Base-by-base conservation (phyloP, 306 rosid genomes). In the Pachyrhizus erosus region DNA sequence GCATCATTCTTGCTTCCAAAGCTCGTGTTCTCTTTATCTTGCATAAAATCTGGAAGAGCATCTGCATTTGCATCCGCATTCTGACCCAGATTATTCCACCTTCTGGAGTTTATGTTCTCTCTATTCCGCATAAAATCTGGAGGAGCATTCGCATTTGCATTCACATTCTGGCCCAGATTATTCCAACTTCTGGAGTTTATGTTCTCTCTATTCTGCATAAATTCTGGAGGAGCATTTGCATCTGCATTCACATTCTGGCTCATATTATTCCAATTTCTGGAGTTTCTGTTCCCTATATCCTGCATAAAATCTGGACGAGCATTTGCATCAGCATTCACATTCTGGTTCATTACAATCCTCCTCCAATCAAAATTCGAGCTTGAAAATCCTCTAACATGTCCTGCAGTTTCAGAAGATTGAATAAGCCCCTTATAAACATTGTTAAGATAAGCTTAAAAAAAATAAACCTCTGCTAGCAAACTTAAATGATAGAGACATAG, bases 301-400 rank as follows among this genome's bases (percentile, higher is more conserved):
- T 3, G 85, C 82, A 75, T 67, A 24, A 45, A 83, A 60, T 84
- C 33, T 26, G 46, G 79, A 43, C 73, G 86, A 69, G 79, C 46
- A 55, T 78, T 31, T 24, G 79, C 31, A 48, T 78, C 29, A 37
- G 3, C 40, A 75, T 23, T 58, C 42, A 40, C 57, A 54, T 33
- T 54, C 31, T 13, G 70, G 70, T 14, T 24, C 12, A 17, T 26
- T 9, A 42, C 66, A 81, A 24, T 57, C 69, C 69, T 48, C 17
- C 20, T 48, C 64, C 24, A 26, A 34, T 79, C 58, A 73, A 73
- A n/a, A 62, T 45, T 37, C 17, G 66, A 27, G 12, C 54, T 86
- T 0, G 89, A 84, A 84, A 82, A 78, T 69, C 77, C 83, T 74
- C 84, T 85, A 75, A 76, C 80, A 24, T 78, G 58, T 31, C 79